Percentiles rank a stretch among this genome's conserved stretches.
These are phyloP conservation scores for Kwoniella bestiolae DNA, from an alignment of 768 basidiomycete genomes.

Conservation along the genomic window DNA sequence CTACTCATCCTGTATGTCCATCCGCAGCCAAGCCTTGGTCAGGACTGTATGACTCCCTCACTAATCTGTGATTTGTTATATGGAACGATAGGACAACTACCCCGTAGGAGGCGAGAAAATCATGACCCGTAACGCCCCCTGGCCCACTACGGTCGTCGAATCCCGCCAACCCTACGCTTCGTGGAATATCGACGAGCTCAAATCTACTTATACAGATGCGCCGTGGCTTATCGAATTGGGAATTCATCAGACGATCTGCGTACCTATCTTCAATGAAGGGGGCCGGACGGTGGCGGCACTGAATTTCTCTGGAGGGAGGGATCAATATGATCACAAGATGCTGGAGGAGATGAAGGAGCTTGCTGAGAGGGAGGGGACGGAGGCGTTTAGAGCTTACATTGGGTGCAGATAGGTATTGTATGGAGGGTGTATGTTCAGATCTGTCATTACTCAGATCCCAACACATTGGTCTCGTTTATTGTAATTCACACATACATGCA, in stretches of 20 bases:
- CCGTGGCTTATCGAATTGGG: neutral
- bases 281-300: neutral
- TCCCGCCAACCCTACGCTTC: neutral
- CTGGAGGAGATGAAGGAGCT: neutral
- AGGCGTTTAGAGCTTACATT: neutral
- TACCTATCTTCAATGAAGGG: neutral
- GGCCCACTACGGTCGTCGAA: neutral
- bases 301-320: neutral
- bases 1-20: constrained; percentile 2
- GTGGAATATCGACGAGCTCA: neutral
- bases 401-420: too few relatives aligned
- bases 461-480: too few relatives aligned
- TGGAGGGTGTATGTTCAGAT: too few relatives aligned
- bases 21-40: neutral
- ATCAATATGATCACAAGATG: neutral
- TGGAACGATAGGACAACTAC: neutral
- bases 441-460: too few relatives aligned
- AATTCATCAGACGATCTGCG: neutral
- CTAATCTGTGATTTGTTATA: too few relatives aligned
- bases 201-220: neutral
- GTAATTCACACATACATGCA: too few relatives aligned
- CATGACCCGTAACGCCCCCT: constrained; percentile 1
- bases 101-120: constrained; percentile 3
- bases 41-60: too few relatives aligned
- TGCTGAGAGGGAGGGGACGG: neutral